Base-by-base conservation (phyloP, 345 rosid genomes). In the Citrus inodora region DNA sequence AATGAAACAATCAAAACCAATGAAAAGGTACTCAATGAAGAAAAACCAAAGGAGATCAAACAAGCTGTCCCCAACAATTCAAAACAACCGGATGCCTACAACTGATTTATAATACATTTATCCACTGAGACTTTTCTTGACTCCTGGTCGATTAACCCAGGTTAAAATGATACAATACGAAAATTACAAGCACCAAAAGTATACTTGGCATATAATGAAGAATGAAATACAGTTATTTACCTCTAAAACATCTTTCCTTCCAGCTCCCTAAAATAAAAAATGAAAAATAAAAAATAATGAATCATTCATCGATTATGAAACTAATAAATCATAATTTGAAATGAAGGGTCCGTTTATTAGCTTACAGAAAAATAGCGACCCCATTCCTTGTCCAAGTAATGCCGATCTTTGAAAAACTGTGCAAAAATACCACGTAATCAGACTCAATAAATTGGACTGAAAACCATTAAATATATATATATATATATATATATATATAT, bases 351-450 rank as follows among this genome's bases (percentile, higher is more conserved):
- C 5, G 56, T 80, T 73, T 65, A 8, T 42, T 17, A 61, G 87
- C 98, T 90, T 81, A 95, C 98, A 7, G 89, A 80, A 79, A 94
- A 92, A 82, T 90, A 90, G 68, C 74, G 85, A 48, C 92, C 92
- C 98, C 98, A 94, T 85, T 94, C 98, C 89, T 94, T 94, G 79
- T 93, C 95, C 91, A 94, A 81, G 86, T 94, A 94, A 83, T 93
- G 98, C 71, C 98, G 90, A 82, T 94, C 98, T 82, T 94, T 94
- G 82, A 94, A 94, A 83, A 94, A 94, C 98, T 92, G 85, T 79
- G 38, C n/a, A 78, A 83, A 37, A 66, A 67, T 9, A 71, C 21
- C 65, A 25, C 22, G 16, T 64, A 32, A 78, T 9, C 4, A 73
- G 42, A 48, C 37, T 30, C 62, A 30, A 62, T 25, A 69, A 76